A percentile compares a stretch with the other conserved stretches of the same genome.
Evolutionary conservation across 129 eudicot species (phyloP).

Genomic region (Kitagawia praeruptora): DNA sequence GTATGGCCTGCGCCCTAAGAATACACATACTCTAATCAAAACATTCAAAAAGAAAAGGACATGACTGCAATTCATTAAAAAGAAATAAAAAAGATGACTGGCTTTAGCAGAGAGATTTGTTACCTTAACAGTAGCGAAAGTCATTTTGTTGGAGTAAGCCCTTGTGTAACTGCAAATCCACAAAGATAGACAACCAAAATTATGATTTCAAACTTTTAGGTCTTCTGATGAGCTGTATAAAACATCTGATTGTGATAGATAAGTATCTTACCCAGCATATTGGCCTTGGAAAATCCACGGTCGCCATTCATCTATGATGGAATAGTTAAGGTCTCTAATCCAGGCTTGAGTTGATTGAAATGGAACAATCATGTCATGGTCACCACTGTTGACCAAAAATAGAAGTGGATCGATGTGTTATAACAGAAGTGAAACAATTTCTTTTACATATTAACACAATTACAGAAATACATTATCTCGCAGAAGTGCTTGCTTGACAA

Average conservation of each 20-base stretch:
- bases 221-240: not conserved
- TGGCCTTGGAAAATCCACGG: conserved; percentile 50
- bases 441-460: not conserved
- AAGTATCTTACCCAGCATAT: conserved; percentile 49
- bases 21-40: not conserved
- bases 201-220: not conserved
- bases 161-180: conserved; percentile 30
- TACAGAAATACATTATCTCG: not conserved
- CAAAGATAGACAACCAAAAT: not conserved
- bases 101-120: conserved; percentile 8
- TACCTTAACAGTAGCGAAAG: conserved; percentile 54
- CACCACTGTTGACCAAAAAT: conserved; percentile 31
- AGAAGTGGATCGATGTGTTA: not conserved
- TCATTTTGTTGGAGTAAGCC: conserved; percentile 48
- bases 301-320: conserved; percentile 57
- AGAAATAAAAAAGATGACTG: not conserved
- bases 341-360: conserved; percentile 54
- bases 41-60: not conserved
- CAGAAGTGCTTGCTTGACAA: not conserved
- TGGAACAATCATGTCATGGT: conserved; percentile 52
- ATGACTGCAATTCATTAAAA: not conserved
- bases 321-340: conserved; percentile 39
- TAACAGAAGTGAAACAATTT: not conserved
- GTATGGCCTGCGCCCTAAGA: conserved; percentile 1
- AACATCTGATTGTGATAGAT: not conserved